Percentiles rank a stretch among this genome's conserved stretches.
Conservation (phyloP, 2,329 filamentous ascomycete genomes). For the Aspergillus phoenicis region DNA sequence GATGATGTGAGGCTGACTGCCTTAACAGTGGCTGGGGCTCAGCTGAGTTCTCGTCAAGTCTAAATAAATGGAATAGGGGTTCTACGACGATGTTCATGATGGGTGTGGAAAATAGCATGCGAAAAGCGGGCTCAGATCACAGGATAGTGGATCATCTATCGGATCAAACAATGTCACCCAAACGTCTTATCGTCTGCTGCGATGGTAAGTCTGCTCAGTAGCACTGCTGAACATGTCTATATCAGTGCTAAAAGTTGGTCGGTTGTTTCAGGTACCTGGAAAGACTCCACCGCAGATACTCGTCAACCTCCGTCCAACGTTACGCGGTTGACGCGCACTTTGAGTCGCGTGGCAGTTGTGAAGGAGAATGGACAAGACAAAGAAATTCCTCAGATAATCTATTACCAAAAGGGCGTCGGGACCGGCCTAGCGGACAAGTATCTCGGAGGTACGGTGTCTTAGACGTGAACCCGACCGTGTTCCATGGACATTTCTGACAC, state of each 20-base stretch:
- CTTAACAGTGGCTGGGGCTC: not conserved
- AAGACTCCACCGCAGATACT: conserved; percentile 32
- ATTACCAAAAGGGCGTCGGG: conserved; percentile 47
- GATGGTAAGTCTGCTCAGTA: conserved; percentile 27
- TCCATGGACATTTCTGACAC: no score
- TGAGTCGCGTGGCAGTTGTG: conserved; percentile 34
- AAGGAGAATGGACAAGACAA: conserved; percentile 24
- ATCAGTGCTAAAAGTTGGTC: no score
- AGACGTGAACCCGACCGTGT: not conserved
- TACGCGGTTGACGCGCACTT: conserved; percentile 40
- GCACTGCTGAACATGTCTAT: not conserved
- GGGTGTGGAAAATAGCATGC: not conserved
- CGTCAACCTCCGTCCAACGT: conserved; percentile 43
- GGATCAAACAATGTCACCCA: conserved; percentile 8
- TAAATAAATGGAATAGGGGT: not conserved
- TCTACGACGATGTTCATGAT: not conserved
- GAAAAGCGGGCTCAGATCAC: not conserved
- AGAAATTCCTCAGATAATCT: conserved; percentile 41
- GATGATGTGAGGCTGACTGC: not conserved
- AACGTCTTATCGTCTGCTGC: conserved; percentile 40
- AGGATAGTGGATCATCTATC: no score
- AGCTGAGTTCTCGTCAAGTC: not conserved
- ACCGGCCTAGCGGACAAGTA: conserved; percentile 27
- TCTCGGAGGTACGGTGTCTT: conserved; percentile 20
- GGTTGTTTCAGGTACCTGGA: conserved; percentile 31